Evolutionary conservation across 176 grass and related monocot species (phyloP).

Genomic region (Leersia perrieri): DNA sequence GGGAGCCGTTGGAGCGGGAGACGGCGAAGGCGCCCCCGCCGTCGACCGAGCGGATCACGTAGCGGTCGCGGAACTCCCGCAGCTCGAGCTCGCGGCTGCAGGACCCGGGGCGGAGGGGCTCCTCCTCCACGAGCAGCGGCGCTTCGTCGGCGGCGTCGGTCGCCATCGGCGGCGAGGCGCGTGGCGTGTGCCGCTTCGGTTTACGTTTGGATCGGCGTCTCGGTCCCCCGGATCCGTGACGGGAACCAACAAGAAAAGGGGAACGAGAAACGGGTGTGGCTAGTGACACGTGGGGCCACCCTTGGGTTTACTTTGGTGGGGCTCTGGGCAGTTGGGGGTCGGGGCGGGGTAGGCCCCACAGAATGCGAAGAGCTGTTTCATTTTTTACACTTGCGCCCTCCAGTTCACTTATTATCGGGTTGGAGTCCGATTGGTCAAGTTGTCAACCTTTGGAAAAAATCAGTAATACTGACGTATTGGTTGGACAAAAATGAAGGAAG

Average conservation of each 20-base stretch:
- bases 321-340: not conserved
- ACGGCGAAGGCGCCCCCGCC: constrained; percentile 66
- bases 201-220: not conserved
- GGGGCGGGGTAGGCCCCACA: not conserved
- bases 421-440: too few species aligned
- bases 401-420: too few species aligned
- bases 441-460: too few species aligned
- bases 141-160: constrained; percentile 46
- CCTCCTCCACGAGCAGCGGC: constrained; percentile 52
- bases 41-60: constrained; percentile 67
- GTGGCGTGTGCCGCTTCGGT: not conserved
- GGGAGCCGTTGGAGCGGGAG: constrained; percentile 53
- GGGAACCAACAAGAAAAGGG: not conserved
- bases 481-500: too few species aligned
- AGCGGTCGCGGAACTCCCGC: constrained; percentile 78
- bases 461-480: too few species aligned
- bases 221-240: constrained; percentile 36
- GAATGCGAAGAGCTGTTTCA: not conserved
- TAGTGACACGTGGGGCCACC: constrained; percentile 37
- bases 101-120: constrained; percentile 24
- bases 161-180: constrained; percentile 36
- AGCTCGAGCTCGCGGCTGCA: constrained; percentile 81
- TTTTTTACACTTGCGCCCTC: too few species aligned
- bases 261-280: not conserved
- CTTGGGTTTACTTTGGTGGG: not conserved